Evolutionary conservation across 1,139 yeast genomes (phyloP), one percentile per base, ranked within the genome.

Genomic region (Saccharomyces hybrid): DNA sequence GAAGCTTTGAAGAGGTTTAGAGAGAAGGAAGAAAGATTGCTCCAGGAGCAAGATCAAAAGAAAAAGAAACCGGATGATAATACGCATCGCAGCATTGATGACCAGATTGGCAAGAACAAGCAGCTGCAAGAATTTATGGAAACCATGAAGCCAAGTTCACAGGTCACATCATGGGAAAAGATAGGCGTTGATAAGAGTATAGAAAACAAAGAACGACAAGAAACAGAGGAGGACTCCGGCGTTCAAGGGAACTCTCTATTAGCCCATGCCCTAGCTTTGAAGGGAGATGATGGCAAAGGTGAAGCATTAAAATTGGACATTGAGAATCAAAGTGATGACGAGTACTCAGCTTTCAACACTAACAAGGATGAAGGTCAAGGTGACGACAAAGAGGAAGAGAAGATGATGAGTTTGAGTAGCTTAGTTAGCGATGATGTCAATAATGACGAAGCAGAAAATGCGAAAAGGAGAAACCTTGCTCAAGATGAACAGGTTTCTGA

Each of bases 71-170:
- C 53, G 53, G 57, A 32, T 62, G 68, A 55, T 64, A 63, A 61
- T 56, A 62, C 52, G 52, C 59, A 68, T 58, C 60, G 70, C 65
- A 64, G 69, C 38, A 71, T 84, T 29, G 84, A 83, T 61, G 78
- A 80, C 48, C 84, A 82, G 58, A 81, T 86, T 62, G 80, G 77
- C 50, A 75, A 71, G 56, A 83, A 91, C 68, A 83, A 87, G 4
- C 83, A 84, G 60, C 77, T 93, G 63, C 78, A 80, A 62, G 98
- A 93, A 66, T 93, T 80, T 62, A 76, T 93, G 71, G 88, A 86
- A 60, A 87, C 88, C 3, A 86, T 89, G 83, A 88, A 86, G 62
- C 91, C 95, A 2, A 76, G 88, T 11, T 76, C 80, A 2, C 72
- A 67, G 50, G 63, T 64, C 1, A 48, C 66, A 2, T 66, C 70